Evolutionary conservation across 148 eudicot species (phyloP).

Genomic region (Rhododendron simsii): DNA sequence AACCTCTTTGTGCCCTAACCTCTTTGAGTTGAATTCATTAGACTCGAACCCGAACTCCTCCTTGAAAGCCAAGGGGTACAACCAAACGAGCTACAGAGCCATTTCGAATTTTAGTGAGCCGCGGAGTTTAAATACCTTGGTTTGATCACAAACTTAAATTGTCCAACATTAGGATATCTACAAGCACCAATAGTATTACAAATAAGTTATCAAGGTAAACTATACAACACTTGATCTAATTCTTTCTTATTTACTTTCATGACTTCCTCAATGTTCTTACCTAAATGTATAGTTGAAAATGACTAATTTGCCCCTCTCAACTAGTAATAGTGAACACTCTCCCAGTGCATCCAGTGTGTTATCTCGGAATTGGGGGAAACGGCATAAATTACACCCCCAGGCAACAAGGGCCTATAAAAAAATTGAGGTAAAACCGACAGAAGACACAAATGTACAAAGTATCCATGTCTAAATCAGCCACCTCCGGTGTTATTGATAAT

Average conservation of each 20-base stretch:
- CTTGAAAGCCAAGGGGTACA: neutral
- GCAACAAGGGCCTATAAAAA: neutral
- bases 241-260: neutral
- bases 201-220: neutral
- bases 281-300: neutral
- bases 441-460: neutral
- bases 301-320: neutral
- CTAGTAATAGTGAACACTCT: neutral
- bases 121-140: too few species aligned
- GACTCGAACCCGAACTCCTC: too few species aligned
- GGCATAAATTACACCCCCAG: neutral
- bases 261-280: neutral
- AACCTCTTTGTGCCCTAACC: too few species aligned
- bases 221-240: neutral
- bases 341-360: neutral
- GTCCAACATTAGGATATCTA: neutral
- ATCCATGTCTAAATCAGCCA: slow-evolving; percentile 20
- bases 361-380: neutral
- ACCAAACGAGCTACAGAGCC: too few species aligned
- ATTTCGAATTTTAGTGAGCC: too few species aligned
- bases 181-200: neutral
- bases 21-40: too few species aligned
- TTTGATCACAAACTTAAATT: neutral
- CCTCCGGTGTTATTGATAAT: slow-evolving; percentile 65
- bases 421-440: neutral